Percentiles rank a stretch among this genome's conserved stretches.
These are phyloP conservation scores for Teratosphaeria viscida DNA, from an alignment of 2,329 filamentous ascomycete genomes.

Conservation along the genomic window DNA sequence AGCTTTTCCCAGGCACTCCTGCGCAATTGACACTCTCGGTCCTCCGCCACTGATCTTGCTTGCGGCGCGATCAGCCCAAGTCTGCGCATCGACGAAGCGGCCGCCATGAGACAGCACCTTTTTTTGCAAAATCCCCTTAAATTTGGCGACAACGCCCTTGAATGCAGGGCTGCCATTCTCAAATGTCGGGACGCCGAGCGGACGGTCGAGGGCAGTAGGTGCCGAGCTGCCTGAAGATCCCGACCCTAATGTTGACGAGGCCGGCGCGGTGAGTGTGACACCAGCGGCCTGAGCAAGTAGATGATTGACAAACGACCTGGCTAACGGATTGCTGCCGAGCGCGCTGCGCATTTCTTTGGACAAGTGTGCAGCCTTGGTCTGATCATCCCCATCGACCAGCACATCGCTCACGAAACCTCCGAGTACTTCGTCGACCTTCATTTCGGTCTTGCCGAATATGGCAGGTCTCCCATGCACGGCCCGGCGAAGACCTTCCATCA, in stretches of 20 bases:
- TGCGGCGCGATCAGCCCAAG: neutral
- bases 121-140: neutral
- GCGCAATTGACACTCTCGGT: neutral
- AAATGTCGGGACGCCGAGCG: neutral
- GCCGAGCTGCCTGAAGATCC: neutral
- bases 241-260: neutral
- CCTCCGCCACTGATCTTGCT: neutral
- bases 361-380: neutral
- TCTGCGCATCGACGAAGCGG: neutral
- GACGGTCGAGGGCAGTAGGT: neutral
- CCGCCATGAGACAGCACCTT: neutral
- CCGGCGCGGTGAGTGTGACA: neutral
- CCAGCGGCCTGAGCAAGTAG: neutral
- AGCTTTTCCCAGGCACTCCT: neutral
- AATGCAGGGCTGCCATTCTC: neutral
- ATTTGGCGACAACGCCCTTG: neutral
- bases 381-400: neutral
- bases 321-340: neutral
- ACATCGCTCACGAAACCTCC: neutral
- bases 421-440: neutral
- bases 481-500: neutral
- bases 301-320: neutral
- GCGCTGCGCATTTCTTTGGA: neutral
- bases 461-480: neutral
- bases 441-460: neutral